A percentile compares a stretch with the other conserved stretches of the same genome.
phyloP scores from a whole-genome alignment of 2,329 filamentous ascomycete genomes.

The Pseudocercospora vitis region DNA sequence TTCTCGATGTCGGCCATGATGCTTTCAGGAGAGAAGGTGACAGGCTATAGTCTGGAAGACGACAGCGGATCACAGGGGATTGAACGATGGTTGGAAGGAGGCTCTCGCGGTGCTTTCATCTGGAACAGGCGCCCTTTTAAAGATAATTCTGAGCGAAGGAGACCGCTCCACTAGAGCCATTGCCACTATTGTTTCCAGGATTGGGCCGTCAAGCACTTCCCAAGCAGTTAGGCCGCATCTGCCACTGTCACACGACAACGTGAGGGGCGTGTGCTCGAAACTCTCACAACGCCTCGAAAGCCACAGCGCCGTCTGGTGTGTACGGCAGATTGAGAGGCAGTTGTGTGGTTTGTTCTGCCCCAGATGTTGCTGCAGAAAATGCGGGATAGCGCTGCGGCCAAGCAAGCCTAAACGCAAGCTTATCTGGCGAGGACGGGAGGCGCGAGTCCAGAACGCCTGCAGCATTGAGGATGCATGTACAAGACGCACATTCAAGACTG shows the following conservation, averaged over 20 bases:
- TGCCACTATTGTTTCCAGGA: not conserved
- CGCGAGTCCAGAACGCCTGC: not conserved
- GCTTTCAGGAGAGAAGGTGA: not conserved
- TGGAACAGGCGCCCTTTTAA: not conserved
- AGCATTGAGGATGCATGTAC: not conserved
- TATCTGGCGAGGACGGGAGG: not conserved
- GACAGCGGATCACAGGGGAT: too few species aligned
- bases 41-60: too few species aligned
- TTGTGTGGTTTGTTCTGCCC: not conserved
- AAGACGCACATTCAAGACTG: not conserved
- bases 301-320: not conserved
- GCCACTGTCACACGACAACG: not conserved
- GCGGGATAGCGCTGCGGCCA: not conserved
- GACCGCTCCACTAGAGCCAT: not conserved
- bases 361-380: not conserved
- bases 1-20: conserved; percentile 30
- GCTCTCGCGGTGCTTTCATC: not conserved
- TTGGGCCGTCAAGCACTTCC: too few species aligned
- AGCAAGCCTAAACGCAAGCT: conserved; percentile 1
- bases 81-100: too few species aligned
- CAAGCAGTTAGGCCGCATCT: not conserved
- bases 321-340: not conserved
- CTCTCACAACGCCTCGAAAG: not conserved
- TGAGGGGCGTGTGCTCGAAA: not conserved
- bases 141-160: not conserved